Percentiles rank a stretch among this genome's conserved stretches.
phyloP scores from a whole-genome alignment of 768 basidiomycete species.

The Cantharellus cinnabarinus region DNA sequence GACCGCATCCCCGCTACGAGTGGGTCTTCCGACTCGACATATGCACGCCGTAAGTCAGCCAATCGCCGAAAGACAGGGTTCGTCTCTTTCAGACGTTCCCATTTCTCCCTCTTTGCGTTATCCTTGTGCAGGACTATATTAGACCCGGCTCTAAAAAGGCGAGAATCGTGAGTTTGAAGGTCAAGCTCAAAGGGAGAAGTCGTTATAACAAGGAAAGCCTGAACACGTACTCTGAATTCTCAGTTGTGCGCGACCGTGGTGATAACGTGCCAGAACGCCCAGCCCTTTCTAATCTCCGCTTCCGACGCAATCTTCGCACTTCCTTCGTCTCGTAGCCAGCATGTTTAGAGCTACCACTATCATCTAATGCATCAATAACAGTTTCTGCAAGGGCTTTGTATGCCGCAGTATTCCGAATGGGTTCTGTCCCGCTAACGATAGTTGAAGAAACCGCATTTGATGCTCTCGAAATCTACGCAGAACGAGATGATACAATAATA shows the following conservation, averaged over 20 bases:
- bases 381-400: slow-evolving; percentile 85
- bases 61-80: slow-evolving; percentile 54
- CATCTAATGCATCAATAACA: slow-evolving; percentile 79
- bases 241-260: slow-evolving; percentile 31
- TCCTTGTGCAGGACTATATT: slow-evolving; percentile 71
- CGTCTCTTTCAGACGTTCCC: slow-evolving; percentile 60
- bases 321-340: slow-evolving; percentile 95
- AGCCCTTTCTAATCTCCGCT: slow-evolving; percentile 65
- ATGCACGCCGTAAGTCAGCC: slow-evolving; percentile 40
- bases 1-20: slow-evolving; percentile 60
- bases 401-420: slow-evolving; percentile 87
- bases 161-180: not conserved
- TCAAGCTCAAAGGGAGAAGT: not conserved
- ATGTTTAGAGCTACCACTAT: slow-evolving; percentile 80
- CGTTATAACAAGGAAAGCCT: not conserved
- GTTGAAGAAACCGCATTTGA: slow-evolving; percentile 70
- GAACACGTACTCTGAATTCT: slow-evolving; percentile 57
- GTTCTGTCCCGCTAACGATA: slow-evolving; percentile 78
- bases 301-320: slow-evolving; percentile 57
- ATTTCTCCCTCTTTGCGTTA: slow-evolving; percentile 55
- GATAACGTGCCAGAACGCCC: slow-evolving; percentile 30
- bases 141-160: slow-evolving; percentile 47
- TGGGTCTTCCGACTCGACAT: slow-evolving; percentile 86
- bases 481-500: not conserved
- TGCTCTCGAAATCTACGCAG: slow-evolving; percentile 57